Evolutionary conservation across 139 green algal genomes (phyloP).

Genomic region (Diplosphaera chodatii): DNA sequence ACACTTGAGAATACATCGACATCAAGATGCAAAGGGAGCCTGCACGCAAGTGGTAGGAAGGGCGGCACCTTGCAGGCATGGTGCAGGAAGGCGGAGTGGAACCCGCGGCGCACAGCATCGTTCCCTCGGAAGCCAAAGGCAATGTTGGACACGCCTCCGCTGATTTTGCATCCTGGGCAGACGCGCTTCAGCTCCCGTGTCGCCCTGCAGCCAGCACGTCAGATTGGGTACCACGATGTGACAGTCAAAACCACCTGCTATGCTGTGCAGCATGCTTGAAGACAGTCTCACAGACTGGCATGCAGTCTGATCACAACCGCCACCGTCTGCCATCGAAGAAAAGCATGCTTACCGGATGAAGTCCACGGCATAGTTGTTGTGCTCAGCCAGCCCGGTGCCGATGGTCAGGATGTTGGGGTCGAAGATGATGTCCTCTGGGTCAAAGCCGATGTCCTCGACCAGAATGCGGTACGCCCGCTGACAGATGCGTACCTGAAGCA

Average conservation of each 20-base stretch:
- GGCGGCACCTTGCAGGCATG: slow-evolving; percentile 76
- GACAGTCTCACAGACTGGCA: too few relatives aligned
- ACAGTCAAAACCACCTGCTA: too few relatives aligned
- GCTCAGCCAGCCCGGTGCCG: slow-evolving; percentile 91
- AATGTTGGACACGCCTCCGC: slow-evolving; percentile 96
- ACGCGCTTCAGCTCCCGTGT: slow-evolving; percentile 89
- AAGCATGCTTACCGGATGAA: slow-evolving; percentile 72
- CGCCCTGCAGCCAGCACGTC: slow-evolving; percentile 25
- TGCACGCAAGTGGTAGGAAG: too few relatives aligned
- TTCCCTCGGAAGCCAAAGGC: slow-evolving; percentile 98
- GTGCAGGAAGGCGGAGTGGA: slow-evolving; percentile 93
- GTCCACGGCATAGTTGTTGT: slow-evolving; percentile 99
- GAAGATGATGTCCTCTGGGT: slow-evolving; percentile 97
- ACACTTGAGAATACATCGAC: too few relatives aligned
- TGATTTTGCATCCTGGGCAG: slow-evolving; percentile 93
- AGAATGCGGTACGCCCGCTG: slow-evolving; percentile 88
- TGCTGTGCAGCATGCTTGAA: too few relatives aligned
- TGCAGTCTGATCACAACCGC: too few relatives aligned
- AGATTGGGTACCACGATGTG: slow-evolving; percentile 55
- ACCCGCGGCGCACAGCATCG: slow-evolving; percentile 85
- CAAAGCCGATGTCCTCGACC: slow-evolving; percentile 92
- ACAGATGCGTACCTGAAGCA: slow-evolving; percentile 83
- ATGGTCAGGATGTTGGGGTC: slow-evolving; percentile 99
- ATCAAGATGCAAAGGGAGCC: too few relatives aligned
- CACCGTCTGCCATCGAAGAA: too few relatives aligned